A percentile compares a stretch with the other conserved stretches of the same genome.
These are phyloP conservation scores for Geotrichum macrosporum DNA, from an alignment of 1,139 yeast genomes.

Conservation along the genomic window DNA sequence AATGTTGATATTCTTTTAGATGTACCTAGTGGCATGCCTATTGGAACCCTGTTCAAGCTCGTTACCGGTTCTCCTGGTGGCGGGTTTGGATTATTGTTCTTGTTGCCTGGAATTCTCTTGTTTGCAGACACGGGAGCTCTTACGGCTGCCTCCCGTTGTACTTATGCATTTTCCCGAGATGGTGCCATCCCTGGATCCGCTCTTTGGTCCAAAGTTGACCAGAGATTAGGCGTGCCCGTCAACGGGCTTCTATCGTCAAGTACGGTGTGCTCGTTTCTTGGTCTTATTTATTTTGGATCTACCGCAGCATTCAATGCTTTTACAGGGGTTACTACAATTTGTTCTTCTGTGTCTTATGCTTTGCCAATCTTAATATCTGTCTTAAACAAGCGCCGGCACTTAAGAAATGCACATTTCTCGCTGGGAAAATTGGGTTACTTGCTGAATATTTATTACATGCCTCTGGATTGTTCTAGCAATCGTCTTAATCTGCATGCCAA, in stretches of 20 bases:
- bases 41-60: slow-evolving; percentile 47
- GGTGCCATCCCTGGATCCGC: slow-evolving; percentile 68
- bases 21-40: slow-evolving; percentile 49
- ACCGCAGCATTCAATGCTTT: slow-evolving; percentile 76
- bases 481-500: slow-evolving; percentile 22
- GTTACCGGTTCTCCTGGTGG: slow-evolving; percentile 67
- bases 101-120: slow-evolving; percentile 50
- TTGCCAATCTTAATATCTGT: slow-evolving; percentile 64
- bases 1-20: slow-evolving; percentile 48
- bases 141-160: slow-evolving; percentile 76
- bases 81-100: slow-evolving; percentile 21
- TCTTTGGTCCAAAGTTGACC: slow-evolving; percentile 62
- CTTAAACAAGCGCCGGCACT: slow-evolving; percentile 47
- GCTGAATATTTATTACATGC: slow-evolving; percentile 19
- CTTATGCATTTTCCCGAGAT: slow-evolving; percentile 79
- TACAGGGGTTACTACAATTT: slow-evolving; percentile 74
- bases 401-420: slow-evolving; percentile 17
- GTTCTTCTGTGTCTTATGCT: slow-evolving; percentile 72
- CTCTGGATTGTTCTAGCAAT: slow-evolving; percentile 21
- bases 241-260: slow-evolving; percentile 68
- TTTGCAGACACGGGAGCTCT: slow-evolving; percentile 35
- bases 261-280: slow-evolving; percentile 55
- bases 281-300: slow-evolving; percentile 62
- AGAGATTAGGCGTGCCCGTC: slow-evolving; percentile 57
- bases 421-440: slow-evolving; percentile 19